Percentiles rank a stretch among this genome's conserved stretches.
These are phyloP conservation scores for Saccharomyces hybrid DNA, from an alignment of 1,139 yeast species.

Conservation along the genomic window DNA sequence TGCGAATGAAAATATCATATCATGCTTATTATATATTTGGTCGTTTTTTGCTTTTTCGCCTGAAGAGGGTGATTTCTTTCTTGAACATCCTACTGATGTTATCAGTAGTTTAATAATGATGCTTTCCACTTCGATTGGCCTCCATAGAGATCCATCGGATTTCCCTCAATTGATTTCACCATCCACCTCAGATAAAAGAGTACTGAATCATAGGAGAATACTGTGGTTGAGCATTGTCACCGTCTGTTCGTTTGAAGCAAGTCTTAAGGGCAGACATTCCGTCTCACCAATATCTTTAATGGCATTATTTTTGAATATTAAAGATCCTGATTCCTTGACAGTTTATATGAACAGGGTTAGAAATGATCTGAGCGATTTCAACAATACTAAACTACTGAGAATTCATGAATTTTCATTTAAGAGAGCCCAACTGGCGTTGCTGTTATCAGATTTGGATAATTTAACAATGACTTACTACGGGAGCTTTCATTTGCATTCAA, in stretches of 20 bases:
- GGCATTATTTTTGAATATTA: conserved; percentile 18
- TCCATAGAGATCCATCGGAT: conserved; percentile 30
- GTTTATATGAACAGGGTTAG: conserved; percentile 20
- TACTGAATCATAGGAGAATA: conserved; percentile 25
- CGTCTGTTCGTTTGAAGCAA: conserved; percentile 22
- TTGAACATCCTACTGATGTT: conserved; percentile 30
- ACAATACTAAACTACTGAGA: conserved; percentile 8
- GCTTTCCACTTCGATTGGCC: conserved; percentile 28
- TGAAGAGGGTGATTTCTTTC: conserved; percentile 30
- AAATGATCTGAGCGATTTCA: conserved; percentile 13
- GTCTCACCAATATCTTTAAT: conserved; percentile 15
- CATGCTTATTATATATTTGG: conserved; percentile 30
- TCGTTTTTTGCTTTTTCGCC: conserved; percentile 29
- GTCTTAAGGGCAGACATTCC: conserved; percentile 25
- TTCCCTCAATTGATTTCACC: conserved; percentile 18
- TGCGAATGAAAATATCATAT: conserved; percentile 27
- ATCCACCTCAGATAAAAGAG: conserved; percentile 15
- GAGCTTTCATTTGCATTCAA: conserved; percentile 15
- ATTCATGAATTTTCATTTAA: conserved; percentile 21
- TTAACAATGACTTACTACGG: conserved; percentile 22
- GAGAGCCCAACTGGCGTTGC: conserved; percentile 21
- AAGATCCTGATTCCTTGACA: conserved; percentile 14
- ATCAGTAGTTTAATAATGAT: conserved; percentile 23
- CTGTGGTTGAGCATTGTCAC: conserved; percentile 26
- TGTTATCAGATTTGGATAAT: conserved; percentile 20